Evolutionary conservation across 2,329 filamentous ascomycete species (phyloP).

Genomic region (Pseudocercospora eumusae): DNA sequence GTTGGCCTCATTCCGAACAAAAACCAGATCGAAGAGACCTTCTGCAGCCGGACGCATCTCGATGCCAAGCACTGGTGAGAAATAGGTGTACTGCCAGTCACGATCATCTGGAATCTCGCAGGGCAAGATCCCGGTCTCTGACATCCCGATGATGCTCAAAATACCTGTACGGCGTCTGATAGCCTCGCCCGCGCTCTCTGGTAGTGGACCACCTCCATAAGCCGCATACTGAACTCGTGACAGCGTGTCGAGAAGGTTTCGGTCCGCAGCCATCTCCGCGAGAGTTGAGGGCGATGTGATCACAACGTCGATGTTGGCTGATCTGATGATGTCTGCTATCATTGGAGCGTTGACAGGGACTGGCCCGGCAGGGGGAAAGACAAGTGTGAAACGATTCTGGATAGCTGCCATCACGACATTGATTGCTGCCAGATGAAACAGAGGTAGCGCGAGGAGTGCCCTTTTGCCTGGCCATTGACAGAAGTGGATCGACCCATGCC

Average conservation of each 20-base stretch:
- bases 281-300: slow-evolving; percentile 18
- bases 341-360: slow-evolving; percentile 14
- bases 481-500: slow-evolving; percentile 9
- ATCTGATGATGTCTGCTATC: slow-evolving; percentile 17
- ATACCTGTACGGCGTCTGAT: slow-evolving; percentile 14
- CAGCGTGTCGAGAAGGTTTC: slow-evolving; percentile 12
- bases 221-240: slow-evolving; percentile 11
- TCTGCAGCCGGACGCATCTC: slow-evolving; percentile 21
- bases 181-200: slow-evolving; percentile 15
- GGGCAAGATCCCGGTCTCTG: slow-evolving; percentile 20
- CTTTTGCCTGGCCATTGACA: slow-evolving; percentile 18
- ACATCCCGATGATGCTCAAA: slow-evolving; percentile 17
- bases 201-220: slow-evolving; percentile 23
- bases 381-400: slow-evolving; percentile 13
- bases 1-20: slow-evolving; percentile 23
- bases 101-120: slow-evolving; percentile 13
- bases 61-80: slow-evolving; percentile 21
- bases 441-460: slow-evolving; percentile 15
- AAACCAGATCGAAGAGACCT: slow-evolving; percentile 19
- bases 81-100: slow-evolving; percentile 26
- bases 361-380: slow-evolving; percentile 13
- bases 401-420: slow-evolving; percentile 16
- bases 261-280: slow-evolving; percentile 20
- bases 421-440: slow-evolving; percentile 22
- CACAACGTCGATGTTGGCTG: slow-evolving; percentile 8